Evolutionary conservation across 495 filamentous ascomycete genomes (phyloP), one percentile per base, ranked within the genome.

Genomic region (Parathielavia hyrcaniae): DNA sequence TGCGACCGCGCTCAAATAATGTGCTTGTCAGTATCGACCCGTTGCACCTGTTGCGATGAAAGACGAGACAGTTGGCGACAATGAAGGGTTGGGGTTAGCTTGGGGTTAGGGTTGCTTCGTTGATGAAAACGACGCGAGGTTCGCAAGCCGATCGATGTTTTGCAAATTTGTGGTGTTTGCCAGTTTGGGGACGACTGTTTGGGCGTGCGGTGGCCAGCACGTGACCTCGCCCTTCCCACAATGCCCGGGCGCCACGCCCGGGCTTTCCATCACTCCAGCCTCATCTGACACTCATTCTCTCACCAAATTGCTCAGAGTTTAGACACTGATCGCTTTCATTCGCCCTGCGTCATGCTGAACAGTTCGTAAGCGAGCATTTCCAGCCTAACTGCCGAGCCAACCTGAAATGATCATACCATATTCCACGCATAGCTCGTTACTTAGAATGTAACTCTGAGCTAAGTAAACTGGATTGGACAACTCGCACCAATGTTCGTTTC

Each of bases 31-130:
- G 20, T 52, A 57, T 41, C 13, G 20, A 23, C 32, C 43, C 16
- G 23, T 52, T 9, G 35, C 52, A 47, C 46, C n/a, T 10, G 26
- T 34, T 41, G 35, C 22, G 41, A 56, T 22, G 49, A 50, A 5
- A 45, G 17, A 41, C 48, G 43, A 22, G 13, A n/a, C 2, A 17
- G 45, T 34, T 43, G 41, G 38, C 35, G 50, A 63, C 26, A 6
- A 30, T 30, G 55, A 67, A 69, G 68, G 68, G 68, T 70, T 70
- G 46, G 68, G 68, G 68, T 70, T 70, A 69, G 68, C 66, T 70
- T 70, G 46, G 68, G 68, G 68, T 70, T 70, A 69, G 68, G 66
- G 66, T 70, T 67, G 49, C 38, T 17, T 16, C 34, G 13, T 20
- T 38, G 36, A 39, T 30, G 36, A 55, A 59, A 58, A 46, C 56